Base-by-base conservation (phyloP, 805 yeast species). In the Barnettozyma sucrosica region DNA sequence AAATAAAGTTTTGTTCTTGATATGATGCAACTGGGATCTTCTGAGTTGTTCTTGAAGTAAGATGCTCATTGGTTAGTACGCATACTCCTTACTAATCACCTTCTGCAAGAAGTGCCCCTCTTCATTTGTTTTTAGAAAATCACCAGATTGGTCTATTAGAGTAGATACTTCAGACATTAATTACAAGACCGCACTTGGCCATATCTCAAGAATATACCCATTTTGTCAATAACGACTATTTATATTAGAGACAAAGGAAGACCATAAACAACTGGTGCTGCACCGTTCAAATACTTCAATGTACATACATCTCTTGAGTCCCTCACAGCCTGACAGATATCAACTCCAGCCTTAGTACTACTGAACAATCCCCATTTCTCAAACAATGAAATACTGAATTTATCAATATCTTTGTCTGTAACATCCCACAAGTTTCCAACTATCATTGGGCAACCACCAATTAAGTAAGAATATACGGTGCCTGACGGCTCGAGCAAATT, bases 381-480 rank as follows among this genome's bases (percentile, higher is more conserved):
- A 54, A 93, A 75, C 34, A 87, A 62, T 3, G 76, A 68, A 9
- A 74, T 50, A 21, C 88, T 83, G 55, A 90, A 89, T 55, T 73
- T 75, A 64, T 93, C 98, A 44, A 89, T 87, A 63, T 93, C 99
- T 55, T 86, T 89, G 65, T 93, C 98, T 0, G 98, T 93, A 5
- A 93, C 97, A 64, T 89, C 97, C 99, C 99, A 93, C 48, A 93
- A 66, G 57, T 88, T 89, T 0, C 88, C 97, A 33, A 93, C 67
- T 1, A 89, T 74, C 80, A 85, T 74, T 0, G 96, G 93, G 42
- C 88, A 78, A 0, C 96, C 95, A 20, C 89, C 93, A 9, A 77
- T 68, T 24, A 93, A 63, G 71, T 89, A 89, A 44, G 85, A 80
- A 54, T 77, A 75, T 0, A 89, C 76, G 3, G 92, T 85, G 1